phyloP scores from a whole-genome alignment of 768 basidiomycete species.

The Paxillus ammoniavirescens region DNA sequence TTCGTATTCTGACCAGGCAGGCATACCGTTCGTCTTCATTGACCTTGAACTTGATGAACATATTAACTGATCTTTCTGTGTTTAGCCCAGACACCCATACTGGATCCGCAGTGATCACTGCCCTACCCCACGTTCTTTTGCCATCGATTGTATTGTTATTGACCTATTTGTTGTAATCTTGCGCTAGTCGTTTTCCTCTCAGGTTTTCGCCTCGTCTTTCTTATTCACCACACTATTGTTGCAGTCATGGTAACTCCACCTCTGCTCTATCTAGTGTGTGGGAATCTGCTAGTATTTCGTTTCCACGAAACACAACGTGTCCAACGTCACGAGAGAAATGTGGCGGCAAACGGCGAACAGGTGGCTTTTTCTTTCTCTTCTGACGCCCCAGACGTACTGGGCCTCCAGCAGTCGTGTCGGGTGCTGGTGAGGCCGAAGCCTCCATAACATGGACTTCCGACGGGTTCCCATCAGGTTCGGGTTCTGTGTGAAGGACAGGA shows the following conservation, averaged over 20 bases:
- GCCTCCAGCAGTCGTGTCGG: background rate
- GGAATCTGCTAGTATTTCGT: conserved; percentile 38
- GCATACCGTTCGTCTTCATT: conserved; percentile 52
- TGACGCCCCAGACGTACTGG: background rate
- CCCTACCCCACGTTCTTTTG: conserved; percentile 18
- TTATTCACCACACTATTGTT: background rate
- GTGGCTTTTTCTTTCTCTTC: conserved; percentile 20
- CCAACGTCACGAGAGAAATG: conserved; percentile 63
- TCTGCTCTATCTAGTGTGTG: background rate
- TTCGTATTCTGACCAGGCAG: conserved; percentile 68
- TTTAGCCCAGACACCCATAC: conserved; percentile 32
- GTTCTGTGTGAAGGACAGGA: conserved; percentile 30
- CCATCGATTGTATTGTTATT: conserved; percentile 14
- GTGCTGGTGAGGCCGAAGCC: background rate
- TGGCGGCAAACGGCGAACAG: conserved; percentile 46
- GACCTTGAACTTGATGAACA: background rate
- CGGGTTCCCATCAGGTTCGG: background rate
- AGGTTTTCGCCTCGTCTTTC: background rate
- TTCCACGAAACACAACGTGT: conserved; percentile 67
- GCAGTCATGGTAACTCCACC: no score
- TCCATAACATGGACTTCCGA: background rate
- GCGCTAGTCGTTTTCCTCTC: background rate
- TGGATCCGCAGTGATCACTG: conserved; percentile 14
- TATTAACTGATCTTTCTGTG: conserved; percentile 5
- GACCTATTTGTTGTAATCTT: conserved; percentile 17